Evolutionary conservation across 345 rosid species (phyloP).

Genomic region (Bretschneidera sinensis): DNA sequence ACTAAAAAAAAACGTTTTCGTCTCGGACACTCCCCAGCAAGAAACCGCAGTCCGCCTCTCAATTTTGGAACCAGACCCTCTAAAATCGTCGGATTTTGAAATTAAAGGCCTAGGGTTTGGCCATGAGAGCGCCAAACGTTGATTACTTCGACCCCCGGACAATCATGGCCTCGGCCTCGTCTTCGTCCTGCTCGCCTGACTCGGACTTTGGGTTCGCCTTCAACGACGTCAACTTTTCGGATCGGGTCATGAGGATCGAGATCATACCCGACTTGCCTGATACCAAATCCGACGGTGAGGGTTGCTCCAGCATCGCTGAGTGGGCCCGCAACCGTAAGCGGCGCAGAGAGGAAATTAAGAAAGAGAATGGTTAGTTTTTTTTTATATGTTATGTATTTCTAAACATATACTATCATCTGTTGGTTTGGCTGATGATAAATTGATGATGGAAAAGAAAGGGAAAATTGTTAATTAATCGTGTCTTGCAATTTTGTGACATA

Average conservation of each 20-base stretch:
- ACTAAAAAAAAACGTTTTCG: too few relatives aligned
- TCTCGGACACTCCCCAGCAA: too few relatives aligned
- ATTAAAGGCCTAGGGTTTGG: not conserved
- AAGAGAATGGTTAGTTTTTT: conserved; percentile 34
- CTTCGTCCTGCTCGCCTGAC: conserved; percentile 26
- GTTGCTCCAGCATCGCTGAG: conserved; percentile 50
- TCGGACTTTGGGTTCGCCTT: conserved; percentile 74
- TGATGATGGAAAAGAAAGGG: too few relatives aligned
- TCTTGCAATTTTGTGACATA: too few relatives aligned
- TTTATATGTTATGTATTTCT: too few relatives aligned
- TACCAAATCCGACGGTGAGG: conserved; percentile 37
- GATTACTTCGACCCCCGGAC: conserved; percentile 40
- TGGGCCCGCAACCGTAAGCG: conserved; percentile 75
- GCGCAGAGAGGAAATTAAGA: conserved; percentile 52
- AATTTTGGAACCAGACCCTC: not conserved
- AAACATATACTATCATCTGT: too few relatives aligned
- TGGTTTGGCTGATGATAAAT: too few relatives aligned
- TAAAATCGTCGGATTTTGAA: not conserved
- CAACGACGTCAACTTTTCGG: conserved; percentile 75
- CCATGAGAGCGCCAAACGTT: conserved; percentile 10
- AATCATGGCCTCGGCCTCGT: conserved; percentile 42
- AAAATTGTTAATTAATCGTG: too few relatives aligned
- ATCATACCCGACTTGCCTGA: conserved; percentile 44
- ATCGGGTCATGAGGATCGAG: conserved; percentile 66
- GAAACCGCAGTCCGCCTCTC: too few relatives aligned